These are phyloP conservation scores for Quillaja saponaria DNA, from an alignment of 306 rosid genomes.

Conservation along the genomic window DNA sequence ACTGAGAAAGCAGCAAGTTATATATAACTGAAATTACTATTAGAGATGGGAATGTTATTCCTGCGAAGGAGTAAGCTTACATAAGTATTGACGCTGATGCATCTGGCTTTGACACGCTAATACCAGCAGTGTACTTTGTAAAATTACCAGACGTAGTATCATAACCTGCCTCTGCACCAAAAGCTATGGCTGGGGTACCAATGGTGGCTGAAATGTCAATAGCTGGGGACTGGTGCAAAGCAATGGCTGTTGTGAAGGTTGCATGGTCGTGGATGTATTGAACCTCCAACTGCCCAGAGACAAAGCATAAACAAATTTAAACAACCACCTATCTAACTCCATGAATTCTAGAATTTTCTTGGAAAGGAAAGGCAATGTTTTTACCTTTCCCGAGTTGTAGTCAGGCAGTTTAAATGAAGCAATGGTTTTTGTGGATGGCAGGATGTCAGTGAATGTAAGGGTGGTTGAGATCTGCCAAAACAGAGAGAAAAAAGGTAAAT, in stretches of 20 bases:
- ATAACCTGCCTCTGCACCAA: constrained; percentile 91
- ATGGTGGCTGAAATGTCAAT: constrained; percentile 75
- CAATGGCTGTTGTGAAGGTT: constrained; percentile 55
- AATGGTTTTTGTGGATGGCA: constrained; percentile 87
- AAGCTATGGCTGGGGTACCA: constrained; percentile 74
- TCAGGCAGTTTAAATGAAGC: constrained; percentile 83
- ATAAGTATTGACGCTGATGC: constrained; percentile 68
- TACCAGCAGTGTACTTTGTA: constrained; percentile 78
- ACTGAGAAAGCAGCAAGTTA: constrained; percentile 40
- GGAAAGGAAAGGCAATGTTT: constrained; percentile 14
- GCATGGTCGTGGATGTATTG: constrained; percentile 96
- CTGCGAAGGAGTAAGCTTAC: constrained; percentile 48
- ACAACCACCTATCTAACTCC: background rate
- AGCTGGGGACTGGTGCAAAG: constrained; percentile 66
- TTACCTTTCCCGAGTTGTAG: constrained; percentile 88
- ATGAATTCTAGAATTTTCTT: constrained; percentile 6
- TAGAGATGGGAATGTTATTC: constrained; percentile 11
- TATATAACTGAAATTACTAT: constrained; percentile 5
- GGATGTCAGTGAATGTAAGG: constrained; percentile 63
- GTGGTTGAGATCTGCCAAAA: constrained; percentile 63
- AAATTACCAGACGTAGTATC: constrained; percentile 70
- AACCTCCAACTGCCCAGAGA: constrained; percentile 70
- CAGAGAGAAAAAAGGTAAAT: constrained; percentile 14
- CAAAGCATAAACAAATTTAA: constrained; percentile 21
- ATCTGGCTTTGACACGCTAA: constrained; percentile 60